Evolutionary conservation across 176 grass and related monocot species (phyloP), one percentile per base, ranked within the genome.

Genomic region (Lolium perenne): DNA sequence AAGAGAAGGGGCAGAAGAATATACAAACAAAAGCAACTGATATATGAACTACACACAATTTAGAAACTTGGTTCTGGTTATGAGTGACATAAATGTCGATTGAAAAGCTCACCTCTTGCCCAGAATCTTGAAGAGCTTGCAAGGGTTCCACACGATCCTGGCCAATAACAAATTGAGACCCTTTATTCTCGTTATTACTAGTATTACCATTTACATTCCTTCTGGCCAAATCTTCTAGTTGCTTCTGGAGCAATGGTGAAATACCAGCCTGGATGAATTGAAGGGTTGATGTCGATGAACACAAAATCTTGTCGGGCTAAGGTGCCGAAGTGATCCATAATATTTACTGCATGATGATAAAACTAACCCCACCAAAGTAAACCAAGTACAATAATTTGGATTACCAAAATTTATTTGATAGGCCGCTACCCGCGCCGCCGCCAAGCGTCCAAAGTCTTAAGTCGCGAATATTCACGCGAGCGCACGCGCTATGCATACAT

Each of bases 301-400:
- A 48, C 38, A 79, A 56, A 60, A 17, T 35, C 62, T 62, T 46
- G 47, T 56, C 38, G 48, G 18, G 54, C 56, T 14, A 80, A 55
- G 41, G 3, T 71, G 69, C 7, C 6, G 22, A 64, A 75, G 25
- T 14, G 7, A 61, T 77, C 22, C 62, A 77, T 16, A 80, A 57
- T 35, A 47, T 80, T 51, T 66, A 29, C 56, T 79, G 7, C 21
- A 10, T 82, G 13, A 55, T 32, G 20, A n/a, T n/a, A 79, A 73
- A 83, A 90, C 89, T 93, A 85, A 97, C 93, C 89, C 95, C 93
- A 87, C 95, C 40, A 97, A 92, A 93, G n/a, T n/a, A n/a, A n/a
- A n/a, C n/a, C n/a, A n/a, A n/a, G n/a, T n/a, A n/a, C n/a, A n/a
- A n/a, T n/a, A n/a, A n/a, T n/a, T n/a, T n/a, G n/a, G n/a, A n/a